A percentile compares a stretch with the other conserved stretches of the same genome.
phyloP scores from a whole-genome alignment of 805 yeast genomes.

The Saccharomycopsis sp. region DNA sequence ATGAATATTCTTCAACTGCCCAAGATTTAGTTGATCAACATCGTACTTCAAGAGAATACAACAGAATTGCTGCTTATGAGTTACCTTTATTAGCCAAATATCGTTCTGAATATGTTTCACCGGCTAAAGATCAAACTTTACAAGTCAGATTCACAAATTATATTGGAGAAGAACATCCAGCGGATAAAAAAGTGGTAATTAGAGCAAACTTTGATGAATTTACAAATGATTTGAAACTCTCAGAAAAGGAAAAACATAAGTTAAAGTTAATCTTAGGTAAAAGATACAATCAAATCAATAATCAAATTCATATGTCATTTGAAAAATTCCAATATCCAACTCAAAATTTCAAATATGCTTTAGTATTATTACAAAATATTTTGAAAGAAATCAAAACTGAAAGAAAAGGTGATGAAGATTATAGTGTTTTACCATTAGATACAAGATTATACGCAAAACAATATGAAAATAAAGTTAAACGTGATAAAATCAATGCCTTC shows the following conservation, averaged over 20 bases:
- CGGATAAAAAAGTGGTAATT: conserved; percentile 59
- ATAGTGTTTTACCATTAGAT: conserved; percentile 75
- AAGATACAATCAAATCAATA: conserved; percentile 55
- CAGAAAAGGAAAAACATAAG: conserved; percentile 51
- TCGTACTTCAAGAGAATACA: conserved; percentile 65
- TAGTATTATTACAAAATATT: conserved; percentile 51
- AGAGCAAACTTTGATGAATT: conserved; percentile 27
- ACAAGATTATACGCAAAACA: conserved; percentile 41
- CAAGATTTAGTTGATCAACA: conserved; percentile 62
- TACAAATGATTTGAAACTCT: conserved; percentile 37
- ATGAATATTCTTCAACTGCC: conserved; percentile 59
- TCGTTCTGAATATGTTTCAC: conserved; percentile 56
- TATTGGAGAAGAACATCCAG: conserved; percentile 62
- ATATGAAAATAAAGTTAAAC: conserved; percentile 29
- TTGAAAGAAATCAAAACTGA: conserved; percentile 54
- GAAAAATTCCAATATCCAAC: conserved; percentile 64
- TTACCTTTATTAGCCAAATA: conserved; percentile 74
- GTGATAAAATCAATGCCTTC: conserved; percentile 35
- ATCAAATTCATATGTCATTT: conserved; percentile 53
- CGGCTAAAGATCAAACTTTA: conserved; percentile 38
- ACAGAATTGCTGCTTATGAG: conserved; percentile 84
- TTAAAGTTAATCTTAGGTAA: conserved; percentile 70
- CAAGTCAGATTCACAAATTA: conserved; percentile 63
- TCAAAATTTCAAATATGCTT: conserved; percentile 72
- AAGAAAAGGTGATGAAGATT: conserved; percentile 35